Conservation (phyloP, 2,329 filamentous ascomycete species). For the Verticillium klebahnii region DNA sequence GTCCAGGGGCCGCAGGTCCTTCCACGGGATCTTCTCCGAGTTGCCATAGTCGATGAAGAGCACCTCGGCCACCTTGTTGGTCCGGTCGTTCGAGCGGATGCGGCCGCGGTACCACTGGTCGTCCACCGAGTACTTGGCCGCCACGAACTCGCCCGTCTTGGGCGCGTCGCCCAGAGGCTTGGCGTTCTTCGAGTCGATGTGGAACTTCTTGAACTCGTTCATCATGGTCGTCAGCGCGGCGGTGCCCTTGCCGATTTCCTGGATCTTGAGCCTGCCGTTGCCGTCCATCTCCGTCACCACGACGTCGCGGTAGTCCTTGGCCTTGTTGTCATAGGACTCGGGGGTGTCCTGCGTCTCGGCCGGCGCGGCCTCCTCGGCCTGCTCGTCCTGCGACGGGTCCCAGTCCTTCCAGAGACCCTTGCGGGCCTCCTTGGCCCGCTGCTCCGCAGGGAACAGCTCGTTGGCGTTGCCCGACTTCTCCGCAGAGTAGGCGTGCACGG, state of each 20-base stretch:
- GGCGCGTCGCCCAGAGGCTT: constrained; percentile 69
- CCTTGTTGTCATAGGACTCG: constrained; percentile 56
- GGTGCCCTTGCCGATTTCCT: constrained; percentile 84
- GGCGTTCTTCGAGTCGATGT: constrained; percentile 77
- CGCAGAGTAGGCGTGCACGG: constrained; percentile 90
- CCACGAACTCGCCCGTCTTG: constrained; percentile 87
- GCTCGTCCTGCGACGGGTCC: constrained; percentile 81
- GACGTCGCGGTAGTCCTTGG: constrained; percentile 84
- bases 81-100: constrained; percentile 87
- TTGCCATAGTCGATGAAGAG: constrained; percentile 97
- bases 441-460: constrained; percentile 83
- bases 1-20: constrained; percentile 73
- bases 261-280: constrained; percentile 80
- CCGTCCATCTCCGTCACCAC: constrained; percentile 86
- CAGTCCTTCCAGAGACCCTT: constrained; percentile 93
- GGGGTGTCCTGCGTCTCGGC: constrained; percentile 43
- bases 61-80: constrained; percentile 83
- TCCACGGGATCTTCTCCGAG: constrained; percentile 83
- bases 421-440: constrained; percentile 80
- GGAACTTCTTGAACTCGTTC: constrained; percentile 87
- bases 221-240: constrained; percentile 81
- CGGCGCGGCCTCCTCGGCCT: constrained; percentile 49
- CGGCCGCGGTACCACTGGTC: constrained; percentile 92
- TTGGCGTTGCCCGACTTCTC: constrained; percentile 88
- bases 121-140: constrained; percentile 85